phyloP scores from a whole-genome alignment of 805 yeast genomes.

The Candida namnaoensis region DNA sequence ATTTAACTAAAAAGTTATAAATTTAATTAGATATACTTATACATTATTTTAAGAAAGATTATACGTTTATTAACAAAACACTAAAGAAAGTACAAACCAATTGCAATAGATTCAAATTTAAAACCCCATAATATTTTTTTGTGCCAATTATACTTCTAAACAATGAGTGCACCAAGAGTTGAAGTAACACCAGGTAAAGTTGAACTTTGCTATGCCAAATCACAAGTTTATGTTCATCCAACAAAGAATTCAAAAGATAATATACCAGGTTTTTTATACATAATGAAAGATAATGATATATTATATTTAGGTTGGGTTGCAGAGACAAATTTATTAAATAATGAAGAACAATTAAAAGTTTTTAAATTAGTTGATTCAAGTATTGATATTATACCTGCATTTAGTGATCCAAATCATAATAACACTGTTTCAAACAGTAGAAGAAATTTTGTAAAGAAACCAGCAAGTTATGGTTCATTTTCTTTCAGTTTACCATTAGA shows the following conservation, averaged over 20 bases:
- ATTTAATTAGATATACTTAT: too few species aligned
- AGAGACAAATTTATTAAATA: slow-evolving; percentile 33
- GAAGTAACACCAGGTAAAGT: slow-evolving; percentile 11
- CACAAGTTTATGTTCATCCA: slow-evolving; percentile 81
- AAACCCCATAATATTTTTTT: too few species aligned
- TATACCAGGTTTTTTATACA: slow-evolving; percentile 65
- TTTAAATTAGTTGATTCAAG: slow-evolving; percentile 43
- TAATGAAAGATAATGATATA: slow-evolving; percentile 49
- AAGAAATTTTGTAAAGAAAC: slow-evolving; percentile 21
- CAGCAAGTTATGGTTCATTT: slow-evolving; percentile 42
- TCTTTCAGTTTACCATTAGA: slow-evolving; percentile 58
- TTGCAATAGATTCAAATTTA: too few species aligned
- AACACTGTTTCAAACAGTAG: not conserved
- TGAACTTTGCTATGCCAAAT: slow-evolving; percentile 34
- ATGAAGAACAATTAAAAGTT: slow-evolving; percentile 33
- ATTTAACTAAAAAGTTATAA: too few species aligned
- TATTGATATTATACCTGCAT: slow-evolving; percentile 18
- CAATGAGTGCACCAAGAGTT: not conserved
- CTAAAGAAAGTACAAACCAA: too few species aligned
- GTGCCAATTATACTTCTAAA: too few species aligned
- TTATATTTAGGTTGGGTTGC: slow-evolving; percentile 69
- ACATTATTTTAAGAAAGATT: too few species aligned
- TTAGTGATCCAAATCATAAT: slow-evolving; percentile 6
- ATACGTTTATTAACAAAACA: too few species aligned
- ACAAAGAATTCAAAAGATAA: slow-evolving; percentile 67